Percentiles rank a stretch among this genome's conserved stretches.
phyloP scores from a whole-genome alignment of 1,139 yeast genomes.

The Taphrina populina region DNA sequence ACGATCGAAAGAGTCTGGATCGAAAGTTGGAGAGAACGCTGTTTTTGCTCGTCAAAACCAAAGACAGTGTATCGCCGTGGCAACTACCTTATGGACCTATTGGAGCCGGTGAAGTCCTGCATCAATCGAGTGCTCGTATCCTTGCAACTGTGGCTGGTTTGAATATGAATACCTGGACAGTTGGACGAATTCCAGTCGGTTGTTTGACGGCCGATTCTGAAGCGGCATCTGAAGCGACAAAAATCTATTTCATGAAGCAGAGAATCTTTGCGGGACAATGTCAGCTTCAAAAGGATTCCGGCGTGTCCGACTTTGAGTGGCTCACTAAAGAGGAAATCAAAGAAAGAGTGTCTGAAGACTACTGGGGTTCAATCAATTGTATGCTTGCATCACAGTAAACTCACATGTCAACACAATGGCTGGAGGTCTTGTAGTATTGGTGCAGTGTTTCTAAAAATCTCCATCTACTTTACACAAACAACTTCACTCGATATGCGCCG shows the following conservation, averaged over 20 bases:
- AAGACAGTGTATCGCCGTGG: constrained; percentile 56
- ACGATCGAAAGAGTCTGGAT: constrained; percentile 68
- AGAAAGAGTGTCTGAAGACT: constrained; percentile 55
- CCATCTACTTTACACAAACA: too few relatives aligned
- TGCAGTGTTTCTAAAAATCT: too few relatives aligned
- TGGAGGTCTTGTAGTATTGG: too few relatives aligned
- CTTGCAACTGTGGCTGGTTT: constrained; percentile 50
- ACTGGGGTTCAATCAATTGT: constrained; percentile 41
- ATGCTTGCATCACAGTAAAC: constrained; percentile 21
- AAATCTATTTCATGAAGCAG: constrained; percentile 76
- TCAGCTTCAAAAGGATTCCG: constrained; percentile 51
- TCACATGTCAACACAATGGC: too few relatives aligned
- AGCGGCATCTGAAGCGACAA: constrained; percentile 37
- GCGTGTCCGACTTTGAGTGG: constrained; percentile 65
- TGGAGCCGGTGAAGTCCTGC: constrained; percentile 55
- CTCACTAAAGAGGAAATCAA: constrained; percentile 75
- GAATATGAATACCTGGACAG: constrained; percentile 79
- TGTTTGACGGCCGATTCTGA: constrained; percentile 1
- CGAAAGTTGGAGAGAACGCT: constrained; percentile 77
- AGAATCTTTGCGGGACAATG: constrained; percentile 89
- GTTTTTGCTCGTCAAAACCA: constrained; percentile 65
- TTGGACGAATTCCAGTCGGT: constrained; percentile 80
- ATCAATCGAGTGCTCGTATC: constrained; percentile 46
- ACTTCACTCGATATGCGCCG: too few relatives aligned
- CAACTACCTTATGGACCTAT: constrained; percentile 58